Evolutionary conservation across 345 rosid species (phyloP), one percentile per base, ranked within the genome.

Genomic region (Arabidopsis suecica): DNA sequence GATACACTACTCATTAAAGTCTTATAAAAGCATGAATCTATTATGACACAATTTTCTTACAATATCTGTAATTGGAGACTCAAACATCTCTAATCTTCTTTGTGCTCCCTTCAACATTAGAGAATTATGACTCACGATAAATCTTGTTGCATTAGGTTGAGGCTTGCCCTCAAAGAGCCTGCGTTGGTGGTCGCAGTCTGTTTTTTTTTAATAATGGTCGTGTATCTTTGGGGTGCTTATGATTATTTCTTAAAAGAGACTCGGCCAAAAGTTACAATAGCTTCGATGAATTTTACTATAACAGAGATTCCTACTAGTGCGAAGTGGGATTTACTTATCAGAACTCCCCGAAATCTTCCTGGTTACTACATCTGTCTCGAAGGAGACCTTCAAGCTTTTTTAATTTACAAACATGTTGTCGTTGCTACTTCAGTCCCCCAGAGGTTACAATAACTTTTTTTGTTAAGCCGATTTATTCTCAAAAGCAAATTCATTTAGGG

Each of bases 171-270:
- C 10, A 10, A 38, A 38, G 12, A 38, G 42, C n/a, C n/a, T n/a
- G n/a, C n/a, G n/a, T n/a, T n/a, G n/a, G n/a, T n/a, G n/a, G n/a
- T n/a, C n/a, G n/a, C n/a, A n/a, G n/a, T n/a, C n/a, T n/a, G n/a
- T n/a, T n/a, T n/a, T n/a, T n/a, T n/a, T n/a, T n/a, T n/a, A n/a
- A n/a, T n/a, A n/a, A n/a, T n/a, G n/a, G n/a, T n/a, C n/a, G n/a
- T n/a, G n/a, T n/a, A n/a, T n/a, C n/a, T n/a, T 12, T 4, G 12
- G 0, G 41, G 41, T 37, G 41, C 0, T 37, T 2, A 3, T 9
- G 11, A 0, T 37, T 11, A 2, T 2, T 8, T 2, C 1, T 37
- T 37, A 8, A 1, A 1, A 0, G 7, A 0, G 1, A 2, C 8
- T 37, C 41, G 41, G 9, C 41, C 45, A 41, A 42, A 42, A 42